phyloP scores from a whole-genome alignment of 2,329 filamentous ascomycete species.

The Coniosporium tulheliwenetii region DNA sequence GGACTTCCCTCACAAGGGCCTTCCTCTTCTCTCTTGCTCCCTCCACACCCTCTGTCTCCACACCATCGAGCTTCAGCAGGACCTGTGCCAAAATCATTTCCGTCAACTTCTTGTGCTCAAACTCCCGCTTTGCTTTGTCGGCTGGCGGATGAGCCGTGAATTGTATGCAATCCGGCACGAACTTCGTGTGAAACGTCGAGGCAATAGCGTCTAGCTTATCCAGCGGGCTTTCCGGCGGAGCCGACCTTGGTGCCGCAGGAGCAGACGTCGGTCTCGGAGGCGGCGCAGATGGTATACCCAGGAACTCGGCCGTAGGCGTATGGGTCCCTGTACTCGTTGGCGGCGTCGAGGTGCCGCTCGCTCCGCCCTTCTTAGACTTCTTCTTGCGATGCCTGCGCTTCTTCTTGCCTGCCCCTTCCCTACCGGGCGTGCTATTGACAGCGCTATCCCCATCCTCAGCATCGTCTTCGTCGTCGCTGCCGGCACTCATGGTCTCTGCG shows the following conservation, averaged over 20 bases:
- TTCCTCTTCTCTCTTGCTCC: slow-evolving; percentile 52
- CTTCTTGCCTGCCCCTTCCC: no score
- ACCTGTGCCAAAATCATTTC: slow-evolving; percentile 67
- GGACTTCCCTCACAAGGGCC: slow-evolving; percentile 56
- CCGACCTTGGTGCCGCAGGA: no score
- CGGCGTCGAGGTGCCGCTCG: no score
- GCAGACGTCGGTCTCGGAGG: no score
- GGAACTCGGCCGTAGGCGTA: no score
- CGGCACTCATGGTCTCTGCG: not conserved
- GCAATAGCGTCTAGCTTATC: slow-evolving; percentile 54
- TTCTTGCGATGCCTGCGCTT: no score
- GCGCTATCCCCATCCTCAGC: slow-evolving; percentile 6
- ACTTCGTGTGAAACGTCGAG: slow-evolving; percentile 45
- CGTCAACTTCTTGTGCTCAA: slow-evolving; percentile 59
- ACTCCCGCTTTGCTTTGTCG: slow-evolving; percentile 51
- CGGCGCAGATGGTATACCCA: no score
- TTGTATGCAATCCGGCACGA: slow-evolving; percentile 48
- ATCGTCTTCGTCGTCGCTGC: slow-evolving; percentile 19
- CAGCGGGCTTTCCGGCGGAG: slow-evolving; percentile 17
- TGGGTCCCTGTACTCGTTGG: no score
- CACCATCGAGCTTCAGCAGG: slow-evolving; percentile 58
- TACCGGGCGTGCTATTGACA: slow-evolving; percentile 3
- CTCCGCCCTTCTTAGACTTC: no score
- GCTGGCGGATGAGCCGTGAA: slow-evolving; percentile 48
- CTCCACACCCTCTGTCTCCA: slow-evolving; percentile 55